A percentile compares a stretch with the other conserved stretches of the same genome.
phyloP scores from a whole-genome alignment of 2,329 filamentous ascomycete genomes.

The Colletotrichum sp. region DNA sequence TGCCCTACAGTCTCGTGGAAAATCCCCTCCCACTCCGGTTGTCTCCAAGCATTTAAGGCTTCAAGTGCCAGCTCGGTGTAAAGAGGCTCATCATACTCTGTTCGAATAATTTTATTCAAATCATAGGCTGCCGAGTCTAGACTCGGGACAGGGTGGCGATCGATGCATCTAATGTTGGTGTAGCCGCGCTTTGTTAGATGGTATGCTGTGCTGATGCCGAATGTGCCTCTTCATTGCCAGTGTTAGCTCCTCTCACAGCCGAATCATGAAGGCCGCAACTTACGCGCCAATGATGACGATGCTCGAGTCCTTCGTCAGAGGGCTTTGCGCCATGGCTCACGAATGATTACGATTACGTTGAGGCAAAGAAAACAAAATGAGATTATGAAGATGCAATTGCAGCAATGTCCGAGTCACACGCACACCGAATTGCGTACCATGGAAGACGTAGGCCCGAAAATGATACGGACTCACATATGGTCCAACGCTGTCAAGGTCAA shows the following conservation, averaged over 20 bases:
- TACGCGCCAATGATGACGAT: constrained; percentile 22
- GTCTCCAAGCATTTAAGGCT: constrained; percentile 17
- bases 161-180: constrained; percentile 18
- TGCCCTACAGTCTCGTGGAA: constrained; percentile 21
- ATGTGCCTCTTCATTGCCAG: background rate
- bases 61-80: background rate
- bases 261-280: background rate
- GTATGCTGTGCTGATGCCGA: constrained; percentile 15
- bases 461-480: background rate
- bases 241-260: too few species aligned
- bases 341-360: background rate
- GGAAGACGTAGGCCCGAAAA: background rate
- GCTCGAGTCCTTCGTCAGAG: background rate
- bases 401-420: too few species aligned
- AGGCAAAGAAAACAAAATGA: background rate
- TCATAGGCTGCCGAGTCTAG: constrained; percentile 21
- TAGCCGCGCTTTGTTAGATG: constrained; percentile 21
- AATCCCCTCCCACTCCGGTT: constrained; percentile 8
- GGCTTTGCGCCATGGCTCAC: background rate
- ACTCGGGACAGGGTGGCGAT: constrained; percentile 13
- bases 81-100: constrained; percentile 13
- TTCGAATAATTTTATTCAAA: constrained; percentile 18
- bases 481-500: background rate
- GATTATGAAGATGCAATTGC: background rate
- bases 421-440: background rate